phyloP scores from a whole-genome alignment of 192 early-diverging fungal species.

The Podochytrium sp. region DNA sequence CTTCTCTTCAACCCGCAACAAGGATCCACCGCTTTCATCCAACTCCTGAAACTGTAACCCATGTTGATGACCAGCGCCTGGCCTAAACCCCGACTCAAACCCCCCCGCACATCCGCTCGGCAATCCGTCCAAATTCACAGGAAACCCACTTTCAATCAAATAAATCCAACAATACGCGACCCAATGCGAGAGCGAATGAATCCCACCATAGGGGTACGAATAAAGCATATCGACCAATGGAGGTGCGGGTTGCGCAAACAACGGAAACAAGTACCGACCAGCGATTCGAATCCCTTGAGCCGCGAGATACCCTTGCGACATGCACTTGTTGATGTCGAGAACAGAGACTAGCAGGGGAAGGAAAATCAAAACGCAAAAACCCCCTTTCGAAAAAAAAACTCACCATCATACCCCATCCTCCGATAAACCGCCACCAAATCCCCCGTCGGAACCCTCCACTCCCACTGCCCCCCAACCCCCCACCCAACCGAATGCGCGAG shows the following conservation, averaged over 20 bases:
- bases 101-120: slow-evolving; percentile 3
- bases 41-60: too few species aligned
- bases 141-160: neutral
- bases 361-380: neutral
- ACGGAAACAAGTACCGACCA: slow-evolving; percentile 61
- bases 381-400: slow-evolving; percentile 4
- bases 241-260: slow-evolving; percentile 66
- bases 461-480: neutral
- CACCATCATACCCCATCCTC: slow-evolving; percentile 45
- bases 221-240: slow-evolving; percentile 76
- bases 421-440: slow-evolving; percentile 70
- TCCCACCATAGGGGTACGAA: slow-evolving; percentile 75
- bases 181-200: slow-evolving; percentile 50
- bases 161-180: slow-evolving; percentile 19
- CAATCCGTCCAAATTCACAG: neutral
- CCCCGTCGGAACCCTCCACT: slow-evolving; percentile 67
- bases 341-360: slow-evolving; percentile 21
- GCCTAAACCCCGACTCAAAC: too few species aligned
- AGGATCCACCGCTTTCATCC: too few species aligned
- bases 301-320: slow-evolving; percentile 63
- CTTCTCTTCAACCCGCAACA: too few species aligned
- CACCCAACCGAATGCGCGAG: slow-evolving; percentile 48
- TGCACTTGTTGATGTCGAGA: slow-evolving; percentile 52
- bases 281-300: slow-evolving; percentile 57
- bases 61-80: too few species aligned